A percentile compares a stretch with the other conserved stretches of the same genome.
Evolutionary conservation across 169 alveolate genomes (phyloP).

Genomic region (Cryptosporidium sp.): DNA sequence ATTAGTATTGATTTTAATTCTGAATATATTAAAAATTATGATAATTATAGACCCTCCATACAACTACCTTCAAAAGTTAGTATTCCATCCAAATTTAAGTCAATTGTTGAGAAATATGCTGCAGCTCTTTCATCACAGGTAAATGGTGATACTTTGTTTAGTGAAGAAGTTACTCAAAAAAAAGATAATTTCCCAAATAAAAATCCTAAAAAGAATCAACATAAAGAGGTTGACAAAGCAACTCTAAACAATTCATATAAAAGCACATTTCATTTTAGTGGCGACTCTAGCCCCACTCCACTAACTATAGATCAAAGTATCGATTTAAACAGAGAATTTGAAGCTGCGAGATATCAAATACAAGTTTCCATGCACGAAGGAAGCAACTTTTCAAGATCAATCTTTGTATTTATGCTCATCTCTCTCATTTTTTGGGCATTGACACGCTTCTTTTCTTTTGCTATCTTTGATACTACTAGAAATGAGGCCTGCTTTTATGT

Average conservation of each 20-base stretch:
- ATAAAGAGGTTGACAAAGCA: conserved; percentile 6
- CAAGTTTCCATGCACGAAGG: conserved; percentile 74
- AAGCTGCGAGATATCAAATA: conserved; percentile 73
- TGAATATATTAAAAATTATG: not conserved
- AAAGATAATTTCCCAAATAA: not conserved
- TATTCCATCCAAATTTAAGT: conserved; percentile 57
- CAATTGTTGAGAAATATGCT: conserved; percentile 52
- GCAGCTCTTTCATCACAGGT: conserved; percentile 58
- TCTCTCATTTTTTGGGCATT: conserved; percentile 68
- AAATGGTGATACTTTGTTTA: conserved; percentile 4
- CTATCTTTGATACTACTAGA: conserved; percentile 30
- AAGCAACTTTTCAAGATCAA: conserved; percentile 67
- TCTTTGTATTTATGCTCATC: conserved; percentile 54
- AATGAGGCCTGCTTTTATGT: conserved; percentile 69
- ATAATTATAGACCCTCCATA: conserved; percentile 4
- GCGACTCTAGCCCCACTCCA: not conserved
- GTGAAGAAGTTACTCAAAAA: conserved; percentile 25
- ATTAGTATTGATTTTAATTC: conserved; percentile 32
- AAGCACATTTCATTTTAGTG: conserved; percentile 32
- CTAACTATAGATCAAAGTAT: conserved; percentile 32
- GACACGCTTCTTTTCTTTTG: conserved; percentile 58
- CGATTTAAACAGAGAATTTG: conserved; percentile 55
- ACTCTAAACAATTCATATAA: not conserved
- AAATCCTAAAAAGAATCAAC: not conserved
- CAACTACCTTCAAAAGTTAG: conserved; percentile 38